Percentiles rank a stretch among this genome's conserved stretches.
phyloP scores from a whole-genome alignment of 1,139 yeast species.

The Yamadazyma oceani region DNA sequence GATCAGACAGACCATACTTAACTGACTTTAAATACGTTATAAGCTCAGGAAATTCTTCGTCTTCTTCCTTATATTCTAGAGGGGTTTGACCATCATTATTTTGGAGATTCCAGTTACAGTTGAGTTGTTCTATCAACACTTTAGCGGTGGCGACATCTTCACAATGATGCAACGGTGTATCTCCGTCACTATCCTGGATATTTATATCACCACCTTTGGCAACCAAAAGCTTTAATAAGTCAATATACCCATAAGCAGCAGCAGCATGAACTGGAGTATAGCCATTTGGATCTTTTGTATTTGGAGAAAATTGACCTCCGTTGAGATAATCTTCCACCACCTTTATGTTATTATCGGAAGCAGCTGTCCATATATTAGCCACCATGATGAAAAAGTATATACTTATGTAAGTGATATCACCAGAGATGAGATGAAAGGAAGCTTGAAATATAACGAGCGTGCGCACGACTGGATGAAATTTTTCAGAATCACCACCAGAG shows the following conservation, averaged over 20 bases:
- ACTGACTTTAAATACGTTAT: conserved; percentile 58
- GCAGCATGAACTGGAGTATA: conserved; percentile 98
- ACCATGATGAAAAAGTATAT: conserved; percentile 26
- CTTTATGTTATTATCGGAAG: conserved; percentile 74
- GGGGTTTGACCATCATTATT: conserved; percentile 77
- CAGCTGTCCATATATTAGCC: conserved; percentile 90
- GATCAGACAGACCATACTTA: conserved; percentile 24
- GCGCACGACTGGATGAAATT: no score
- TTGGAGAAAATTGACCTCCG: conserved; percentile 55
- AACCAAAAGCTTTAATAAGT: conserved; percentile 60
- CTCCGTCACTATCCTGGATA: conserved; percentile 85
- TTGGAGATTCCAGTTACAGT: conserved; percentile 62
- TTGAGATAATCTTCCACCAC: conserved; percentile 57
- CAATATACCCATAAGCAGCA: conserved; percentile 83
- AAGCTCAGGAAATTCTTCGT: conserved; percentile 81
- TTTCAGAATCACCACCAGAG: neutral
- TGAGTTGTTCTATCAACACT: conserved; percentile 59
- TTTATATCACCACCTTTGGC: conserved; percentile 75
- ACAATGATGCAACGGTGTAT: conserved; percentile 89
- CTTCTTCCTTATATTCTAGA: conserved; percentile 71
- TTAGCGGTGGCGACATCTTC: conserved; percentile 71
- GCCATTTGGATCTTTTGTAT: conserved; percentile 85
- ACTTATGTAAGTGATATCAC: no score
- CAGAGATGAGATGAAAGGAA: conserved; percentile 1
- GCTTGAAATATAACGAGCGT: neutral